These are phyloP conservation scores for Paramecium sonneborni DNA, from an alignment of 73 alveolate genomes.

Conservation along the genomic window DNA sequence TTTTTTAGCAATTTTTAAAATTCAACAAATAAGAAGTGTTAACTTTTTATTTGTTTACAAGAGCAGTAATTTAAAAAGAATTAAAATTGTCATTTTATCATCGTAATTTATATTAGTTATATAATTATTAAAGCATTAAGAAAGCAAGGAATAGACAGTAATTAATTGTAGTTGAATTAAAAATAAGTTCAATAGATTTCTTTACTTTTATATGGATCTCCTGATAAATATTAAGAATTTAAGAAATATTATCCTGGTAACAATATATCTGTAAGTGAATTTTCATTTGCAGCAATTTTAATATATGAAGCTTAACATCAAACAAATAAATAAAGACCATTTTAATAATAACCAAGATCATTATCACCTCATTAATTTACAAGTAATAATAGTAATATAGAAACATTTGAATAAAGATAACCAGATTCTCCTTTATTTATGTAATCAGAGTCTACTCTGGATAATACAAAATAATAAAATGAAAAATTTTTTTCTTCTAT, in stretches of 20 bases:
- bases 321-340: neutral
- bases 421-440: neutral
- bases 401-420: neutral
- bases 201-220: neutral
- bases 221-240: neutral
- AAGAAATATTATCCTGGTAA: neutral
- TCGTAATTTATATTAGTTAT: neutral
- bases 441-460: neutral
- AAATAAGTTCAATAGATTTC: neutral
- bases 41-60: neutral
- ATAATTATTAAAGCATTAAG: neutral
- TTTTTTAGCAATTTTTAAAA: neutral
- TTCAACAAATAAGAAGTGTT: neutral
- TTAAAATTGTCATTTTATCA: slow-evolving; percentile 7
- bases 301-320: neutral
- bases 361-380: neutral
- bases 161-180: neutral
- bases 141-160: neutral
- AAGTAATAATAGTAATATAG: neutral
- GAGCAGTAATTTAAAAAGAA: slow-evolving; percentile 23
- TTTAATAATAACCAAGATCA: neutral
- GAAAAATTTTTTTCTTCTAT: neutral
- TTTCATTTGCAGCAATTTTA: neutral
- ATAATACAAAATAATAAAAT: neutral
- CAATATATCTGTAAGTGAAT: neutral